Conservation (phyloP, 495 filamentous ascomycete species). For the Pyrenula massariospora region DNA sequence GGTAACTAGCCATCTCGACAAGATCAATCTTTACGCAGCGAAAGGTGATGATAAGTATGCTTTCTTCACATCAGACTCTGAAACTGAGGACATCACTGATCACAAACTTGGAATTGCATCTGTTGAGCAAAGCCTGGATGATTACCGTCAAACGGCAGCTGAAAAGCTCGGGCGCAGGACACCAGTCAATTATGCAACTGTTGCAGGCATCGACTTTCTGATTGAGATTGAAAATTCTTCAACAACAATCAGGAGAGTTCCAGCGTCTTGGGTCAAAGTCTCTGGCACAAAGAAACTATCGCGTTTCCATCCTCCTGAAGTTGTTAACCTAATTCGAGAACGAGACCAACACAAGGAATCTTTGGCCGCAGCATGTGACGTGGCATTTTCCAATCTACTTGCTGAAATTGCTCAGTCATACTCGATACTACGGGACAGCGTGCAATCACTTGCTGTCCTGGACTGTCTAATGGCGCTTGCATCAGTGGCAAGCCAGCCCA, state of each 20-base stretch:
- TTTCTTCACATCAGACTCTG: conserved; percentile 81
- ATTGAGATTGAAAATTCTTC: conserved; percentile 76
- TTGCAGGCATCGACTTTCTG: conserved; percentile 85
- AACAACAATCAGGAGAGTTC: conserved; percentile 64
- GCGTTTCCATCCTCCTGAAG: conserved; percentile 89
- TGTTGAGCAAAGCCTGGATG: conserved; percentile 77
- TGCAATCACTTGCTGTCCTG: conserved; percentile 74
- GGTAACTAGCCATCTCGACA: conserved; percentile 62
- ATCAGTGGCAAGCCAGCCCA: conserved; percentile 70
- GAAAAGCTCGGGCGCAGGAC: conserved; percentile 56
- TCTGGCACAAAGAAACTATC: conserved; percentile 87
- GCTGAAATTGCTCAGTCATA: conserved; percentile 67
- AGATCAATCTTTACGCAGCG: conserved; percentile 78
- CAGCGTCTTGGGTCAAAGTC: conserved; percentile 88
- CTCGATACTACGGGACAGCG: conserved; percentile 76
- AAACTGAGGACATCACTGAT: conserved; percentile 73
- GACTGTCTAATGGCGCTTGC: conserved; percentile 87
- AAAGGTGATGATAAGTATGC: conserved; percentile 80
- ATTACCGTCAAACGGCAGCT: conserved; percentile 60
- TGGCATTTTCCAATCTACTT: conserved; percentile 63
- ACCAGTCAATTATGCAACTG: conserved; percentile 62
- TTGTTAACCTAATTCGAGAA: conserved; percentile 69
- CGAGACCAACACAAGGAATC: conserved; percentile 92
- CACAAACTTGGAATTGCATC: conserved; percentile 86
- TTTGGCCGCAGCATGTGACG: conserved; percentile 82